Conservation (phyloP, 257 asterid genomes). For the Echites panduratus region DNA sequence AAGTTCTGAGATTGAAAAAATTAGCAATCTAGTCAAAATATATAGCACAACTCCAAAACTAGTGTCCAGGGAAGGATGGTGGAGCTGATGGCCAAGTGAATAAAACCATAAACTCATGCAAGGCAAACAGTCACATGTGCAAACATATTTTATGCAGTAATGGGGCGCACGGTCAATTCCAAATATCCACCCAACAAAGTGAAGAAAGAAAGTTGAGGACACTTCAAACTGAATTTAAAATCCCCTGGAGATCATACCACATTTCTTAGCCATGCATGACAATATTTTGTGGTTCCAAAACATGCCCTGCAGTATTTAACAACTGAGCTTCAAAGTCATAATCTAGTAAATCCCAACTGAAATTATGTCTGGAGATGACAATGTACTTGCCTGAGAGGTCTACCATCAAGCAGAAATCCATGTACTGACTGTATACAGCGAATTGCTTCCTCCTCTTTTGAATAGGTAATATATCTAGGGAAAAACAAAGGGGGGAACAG, state of each 20-base stretch:
- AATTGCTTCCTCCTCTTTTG: slow-evolving; percentile 90
- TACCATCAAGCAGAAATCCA: slow-evolving; percentile 81
- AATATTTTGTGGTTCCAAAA: slow-evolving; percentile 86
- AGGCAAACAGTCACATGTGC: not conserved
- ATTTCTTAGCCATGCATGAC: slow-evolving; percentile 90
- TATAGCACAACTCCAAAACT: not conserved
- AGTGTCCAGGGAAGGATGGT: not conserved
- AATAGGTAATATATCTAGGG: slow-evolving; percentile 77
- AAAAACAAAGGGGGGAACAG: not conserved
- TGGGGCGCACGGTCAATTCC: not conserved
- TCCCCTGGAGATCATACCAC: slow-evolving; percentile 41
- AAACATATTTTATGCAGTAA: not conserved
- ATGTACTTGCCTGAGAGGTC: slow-evolving; percentile 56
- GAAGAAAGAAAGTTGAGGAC: not conserved
- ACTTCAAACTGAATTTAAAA: not conserved
- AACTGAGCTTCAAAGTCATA: slow-evolving; percentile 14
- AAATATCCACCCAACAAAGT: not conserved
- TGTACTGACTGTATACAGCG: slow-evolving; percentile 94
- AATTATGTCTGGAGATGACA: not conserved
- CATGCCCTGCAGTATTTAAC: slow-evolving; percentile 65
- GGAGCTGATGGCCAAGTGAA: not conserved
- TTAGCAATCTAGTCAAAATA: slow-evolving; percentile 13
- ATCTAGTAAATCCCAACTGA: slow-evolving; percentile 2
- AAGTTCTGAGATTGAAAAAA: not conserved
- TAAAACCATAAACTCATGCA: not conserved